Evolutionary conservation across 1,139 yeast species (phyloP).

Genomic region (Ashbya aceris): DNA sequence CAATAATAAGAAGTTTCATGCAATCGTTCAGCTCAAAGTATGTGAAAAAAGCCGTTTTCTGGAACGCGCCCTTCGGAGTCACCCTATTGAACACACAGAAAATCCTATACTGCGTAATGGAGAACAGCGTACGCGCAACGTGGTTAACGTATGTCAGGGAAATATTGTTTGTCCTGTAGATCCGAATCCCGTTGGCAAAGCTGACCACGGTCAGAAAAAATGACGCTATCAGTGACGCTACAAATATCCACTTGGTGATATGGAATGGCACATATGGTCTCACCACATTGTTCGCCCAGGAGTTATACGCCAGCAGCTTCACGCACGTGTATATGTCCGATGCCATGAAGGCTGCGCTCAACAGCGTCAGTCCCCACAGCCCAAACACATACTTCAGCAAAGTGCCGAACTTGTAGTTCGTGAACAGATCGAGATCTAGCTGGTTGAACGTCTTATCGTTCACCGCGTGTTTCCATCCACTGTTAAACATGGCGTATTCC

Average conservation of each 20-base stretch:
- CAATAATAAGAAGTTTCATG: conserved; percentile 58
- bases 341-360: conserved; percentile 52
- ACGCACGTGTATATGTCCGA: conserved; percentile 77
- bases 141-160: conserved; percentile 63
- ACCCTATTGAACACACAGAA: conserved; percentile 68
- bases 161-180: conserved; percentile 53
- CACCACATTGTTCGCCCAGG: conserved; percentile 55
- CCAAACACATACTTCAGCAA: conserved; percentile 44
- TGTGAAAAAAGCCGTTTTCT: conserved; percentile 58
- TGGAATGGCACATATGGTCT: conserved; percentile 49
- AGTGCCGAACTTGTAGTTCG: conserved; percentile 45
- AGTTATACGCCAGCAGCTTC: conserved; percentile 61
- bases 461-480: conserved; percentile 21
- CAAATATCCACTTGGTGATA: conserved; percentile 73
- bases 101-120: conserved; percentile 49
- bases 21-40: conserved; percentile 63
- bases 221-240: conserved; percentile 76
- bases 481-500: conserved; percentile 12
- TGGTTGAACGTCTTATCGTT: conserved; percentile 31
- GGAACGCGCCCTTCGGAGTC: conserved; percentile 53
- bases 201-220: conserved; percentile 51
- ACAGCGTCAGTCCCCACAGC: conserved; percentile 39
- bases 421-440: conserved; percentile 40
- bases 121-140: conserved; percentile 51
- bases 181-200: conserved; percentile 48